Conservation (phyloP, 1,284 basidiomycete species). For the Cryptococcus neoformans region DNA sequence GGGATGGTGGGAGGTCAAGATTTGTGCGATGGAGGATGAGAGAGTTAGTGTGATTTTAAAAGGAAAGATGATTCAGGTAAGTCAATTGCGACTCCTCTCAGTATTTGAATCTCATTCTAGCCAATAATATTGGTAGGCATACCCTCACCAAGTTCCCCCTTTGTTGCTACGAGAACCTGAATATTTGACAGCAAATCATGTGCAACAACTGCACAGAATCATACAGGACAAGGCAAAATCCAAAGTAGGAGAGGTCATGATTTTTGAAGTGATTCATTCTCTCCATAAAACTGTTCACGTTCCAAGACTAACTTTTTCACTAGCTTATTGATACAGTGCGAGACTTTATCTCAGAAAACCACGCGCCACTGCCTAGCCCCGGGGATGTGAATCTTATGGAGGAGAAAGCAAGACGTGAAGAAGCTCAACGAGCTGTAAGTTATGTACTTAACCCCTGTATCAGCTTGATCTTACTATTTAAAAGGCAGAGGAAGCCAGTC, state of each 20-base stretch:
- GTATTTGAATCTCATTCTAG: background rate
- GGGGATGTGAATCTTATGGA: conserved; percentile 47
- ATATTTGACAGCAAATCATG: conserved; percentile 33
- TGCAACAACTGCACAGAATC: conserved; percentile 35
- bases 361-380: conserved; percentile 37
- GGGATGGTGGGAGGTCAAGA: conserved; percentile 44
- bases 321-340: conserved; percentile 40
- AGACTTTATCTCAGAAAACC: conserved; percentile 44
- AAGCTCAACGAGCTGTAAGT: conserved; percentile 44
- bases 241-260: conserved; percentile 37
- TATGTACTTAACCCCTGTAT: background rate
- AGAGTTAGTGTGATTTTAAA: conserved; percentile 39
- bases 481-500: conserved; percentile 32
- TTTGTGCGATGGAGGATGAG: conserved; percentile 33
- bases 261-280: conserved; percentile 41
- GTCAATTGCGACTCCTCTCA: conserved; percentile 1
- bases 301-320: conserved; percentile 26
- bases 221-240: conserved; percentile 40
- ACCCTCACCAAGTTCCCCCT: conserved; percentile 38
- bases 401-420: conserved; percentile 46
- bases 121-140: conserved; percentile 22
- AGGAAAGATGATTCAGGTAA: conserved; percentile 42
- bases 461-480: background rate
- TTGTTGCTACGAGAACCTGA: conserved; percentile 37
- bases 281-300: background rate